Evolutionary conservation across 1,284 basidiomycete genomes (phyloP), one percentile per base, ranked within the genome.

Genomic region (Cystobasidium slooffiae): DNA sequence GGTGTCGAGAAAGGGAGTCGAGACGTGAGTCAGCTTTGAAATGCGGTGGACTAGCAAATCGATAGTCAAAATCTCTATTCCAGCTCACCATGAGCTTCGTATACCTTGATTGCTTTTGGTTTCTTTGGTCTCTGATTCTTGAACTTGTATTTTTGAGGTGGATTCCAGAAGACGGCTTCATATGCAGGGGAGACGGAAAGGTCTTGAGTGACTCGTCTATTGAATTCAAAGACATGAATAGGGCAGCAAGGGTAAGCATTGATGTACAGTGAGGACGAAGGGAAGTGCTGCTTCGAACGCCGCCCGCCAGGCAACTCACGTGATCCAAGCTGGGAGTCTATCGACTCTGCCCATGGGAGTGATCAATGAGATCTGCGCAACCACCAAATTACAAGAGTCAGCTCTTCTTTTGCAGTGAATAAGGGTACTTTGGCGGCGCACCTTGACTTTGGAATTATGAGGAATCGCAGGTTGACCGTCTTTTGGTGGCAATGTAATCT

Each of bases 91-190:
- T 99, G 96, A 0, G 96, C 96, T 82, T 99, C 96, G 81, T 99
- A 99, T 75, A 99, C 94, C 80, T 91, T 91, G 69, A 91, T 83
- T 44, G 89, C 88, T 39, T 85, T 85, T 3, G 92, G 90, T 77
- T 88, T 87, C 0, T 87, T 85, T 8, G 92, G 92, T 9, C 87
- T 86, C 52, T 86, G 77, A 81, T 97, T 86, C 83, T 94, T 97
- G 85, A 97, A 95, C 41, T 85, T 84, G 84, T 98, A 97, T 61
- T 82, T 85, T 77, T 92, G 83, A 31, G 93, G 88, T 0, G 96
- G 96, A 81, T 98, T 97, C 96, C 96, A 99, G 84, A 98, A 97
- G n/a, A 93, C 88, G 31, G 93, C 93, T 76, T 99, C 96, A 83
- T 97, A 99, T 3, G 93, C 87, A 6, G 94, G 92, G 12, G 96